A percentile compares a stretch with the other conserved stretches of the same genome.
Conservation (phyloP, 768 basidiomycete species). For the Amanita muscaria region DNA sequence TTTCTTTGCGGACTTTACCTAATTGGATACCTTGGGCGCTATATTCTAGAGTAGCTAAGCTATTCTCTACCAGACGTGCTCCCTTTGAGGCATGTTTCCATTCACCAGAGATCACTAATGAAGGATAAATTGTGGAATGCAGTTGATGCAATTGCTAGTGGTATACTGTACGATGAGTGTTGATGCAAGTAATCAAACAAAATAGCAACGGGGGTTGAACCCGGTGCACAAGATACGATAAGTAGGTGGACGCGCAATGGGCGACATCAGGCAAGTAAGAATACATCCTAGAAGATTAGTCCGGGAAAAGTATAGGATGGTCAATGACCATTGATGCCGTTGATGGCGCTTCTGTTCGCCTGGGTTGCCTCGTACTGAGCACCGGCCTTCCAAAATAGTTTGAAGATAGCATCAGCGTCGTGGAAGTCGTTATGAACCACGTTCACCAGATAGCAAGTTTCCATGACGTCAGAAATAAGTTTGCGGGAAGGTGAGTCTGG, state of each 20-base stretch:
- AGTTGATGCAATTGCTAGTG: conserved; percentile 18
- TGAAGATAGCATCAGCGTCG: conserved; percentile 74
- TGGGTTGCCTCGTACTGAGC: conserved; percentile 43
- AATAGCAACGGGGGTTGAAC: conserved; percentile 79
- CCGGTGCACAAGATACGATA: conserved; percentile 35
- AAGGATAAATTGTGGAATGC: conserved; percentile 12
- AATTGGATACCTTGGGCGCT: conserved; percentile 8
- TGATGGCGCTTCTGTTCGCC: conserved; percentile 26
- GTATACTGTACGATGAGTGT: conserved; percentile 7
- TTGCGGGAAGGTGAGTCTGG: conserved; percentile 63
- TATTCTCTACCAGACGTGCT: neutral
- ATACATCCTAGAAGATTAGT: conserved; percentile 9
- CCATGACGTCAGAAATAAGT: conserved; percentile 72
- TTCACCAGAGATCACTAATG: neutral
- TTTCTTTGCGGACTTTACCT: conserved; percentile 68
- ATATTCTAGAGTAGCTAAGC: conserved; percentile 1
- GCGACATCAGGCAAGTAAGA: conserved; percentile 20
- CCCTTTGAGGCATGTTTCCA: neutral
- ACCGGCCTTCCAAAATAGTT: conserved; percentile 74
- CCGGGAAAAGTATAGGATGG: neutral
- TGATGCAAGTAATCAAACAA: conserved; percentile 6
- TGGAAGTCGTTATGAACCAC: conserved; percentile 97
- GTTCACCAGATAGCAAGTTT: conserved; percentile 80
- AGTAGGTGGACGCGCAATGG: no score
- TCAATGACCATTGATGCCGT: conserved; percentile 40